Percentiles rank a stretch among this genome's conserved stretches.
phyloP scores from a whole-genome alignment of 495 filamentous ascomycete species.

The Tuber borchii region DNA sequence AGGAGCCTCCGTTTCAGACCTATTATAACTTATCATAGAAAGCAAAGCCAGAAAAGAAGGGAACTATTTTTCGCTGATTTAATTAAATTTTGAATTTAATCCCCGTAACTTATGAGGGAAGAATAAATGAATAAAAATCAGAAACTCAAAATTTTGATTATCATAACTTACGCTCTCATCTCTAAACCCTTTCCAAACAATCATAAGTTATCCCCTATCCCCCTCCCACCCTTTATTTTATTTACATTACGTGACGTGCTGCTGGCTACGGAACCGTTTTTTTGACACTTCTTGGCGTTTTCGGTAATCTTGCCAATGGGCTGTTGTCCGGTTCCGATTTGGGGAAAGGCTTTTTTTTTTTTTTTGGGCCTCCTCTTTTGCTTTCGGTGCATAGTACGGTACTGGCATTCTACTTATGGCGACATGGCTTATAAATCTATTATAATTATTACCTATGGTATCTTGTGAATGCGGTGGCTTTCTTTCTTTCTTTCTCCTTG shows the following conservation, averaged over 20 bases:
- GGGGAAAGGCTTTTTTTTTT: not conserved
- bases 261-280: not conserved
- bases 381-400: not conserved
- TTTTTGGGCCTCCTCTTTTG: not conserved
- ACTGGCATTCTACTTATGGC: not conserved
- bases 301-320: constrained; percentile 2
- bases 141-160: not conserved
- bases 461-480: not conserved
- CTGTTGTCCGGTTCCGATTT: not conserved
- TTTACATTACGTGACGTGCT: not conserved
- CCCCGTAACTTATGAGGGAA: not conserved
- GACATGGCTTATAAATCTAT: not conserved
- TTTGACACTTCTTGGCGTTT: constrained; percentile 2
- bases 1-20: not conserved
- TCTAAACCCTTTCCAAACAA: too few relatives aligned
- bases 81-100: not conserved
- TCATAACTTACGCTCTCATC: not conserved
- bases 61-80: not conserved
- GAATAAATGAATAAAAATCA: not conserved
- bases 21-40: not conserved
- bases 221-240: not conserved
- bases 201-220: not conserved
- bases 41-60: not conserved
- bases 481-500: not conserved
- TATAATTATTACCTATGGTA: not conserved